Evolutionary conservation across 805 yeast species (phyloP).

Genomic region (Metahyphopichia silvanorum): DNA sequence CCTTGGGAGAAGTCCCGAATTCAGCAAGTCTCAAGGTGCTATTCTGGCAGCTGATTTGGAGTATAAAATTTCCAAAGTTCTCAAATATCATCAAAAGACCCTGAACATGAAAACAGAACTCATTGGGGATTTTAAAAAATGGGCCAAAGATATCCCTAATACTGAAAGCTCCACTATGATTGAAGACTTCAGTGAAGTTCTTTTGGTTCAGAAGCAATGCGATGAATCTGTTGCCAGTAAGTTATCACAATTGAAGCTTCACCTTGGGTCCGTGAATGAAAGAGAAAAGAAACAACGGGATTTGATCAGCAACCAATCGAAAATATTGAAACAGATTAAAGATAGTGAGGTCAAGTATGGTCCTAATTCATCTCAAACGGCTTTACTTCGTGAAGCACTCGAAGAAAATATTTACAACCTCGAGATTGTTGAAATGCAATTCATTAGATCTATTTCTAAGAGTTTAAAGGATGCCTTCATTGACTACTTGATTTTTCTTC

Average conservation of each 20-base stretch:
- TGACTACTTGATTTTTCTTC: constrained; percentile 37
- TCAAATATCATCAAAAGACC: constrained; percentile 37
- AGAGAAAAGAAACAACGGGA: constrained; percentile 48
- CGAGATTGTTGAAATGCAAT: constrained; percentile 53
- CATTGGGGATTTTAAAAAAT: constrained; percentile 35
- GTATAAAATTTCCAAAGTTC: constrained; percentile 29
- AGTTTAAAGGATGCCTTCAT: constrained; percentile 43
- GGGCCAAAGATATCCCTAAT: constrained; percentile 40
- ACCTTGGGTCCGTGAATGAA: constrained; percentile 44
- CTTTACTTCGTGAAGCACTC: constrained; percentile 45
- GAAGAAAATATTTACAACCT: constrained; percentile 50
- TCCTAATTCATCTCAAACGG: constrained; percentile 38
- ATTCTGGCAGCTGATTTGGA: constrained; percentile 26
- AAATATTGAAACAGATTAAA: constrained; percentile 34
- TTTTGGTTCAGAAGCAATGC: constrained; percentile 34
- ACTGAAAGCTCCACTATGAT: constrained; percentile 37
- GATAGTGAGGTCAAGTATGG: constrained; percentile 44
- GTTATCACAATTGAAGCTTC: constrained; percentile 41
- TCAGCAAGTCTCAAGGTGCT: background rate
- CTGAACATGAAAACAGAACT: constrained; percentile 35
- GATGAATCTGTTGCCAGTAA: constrained; percentile 37
- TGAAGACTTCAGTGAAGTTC: constrained; percentile 36
- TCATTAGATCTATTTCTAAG: constrained; percentile 42
- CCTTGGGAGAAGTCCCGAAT: background rate
- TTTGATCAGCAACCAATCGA: constrained; percentile 31